A percentile compares a stretch with the other conserved stretches of the same genome.
Conservation (phyloP, 1,139 yeast species). For the Suhomyces terraborum region DNA sequence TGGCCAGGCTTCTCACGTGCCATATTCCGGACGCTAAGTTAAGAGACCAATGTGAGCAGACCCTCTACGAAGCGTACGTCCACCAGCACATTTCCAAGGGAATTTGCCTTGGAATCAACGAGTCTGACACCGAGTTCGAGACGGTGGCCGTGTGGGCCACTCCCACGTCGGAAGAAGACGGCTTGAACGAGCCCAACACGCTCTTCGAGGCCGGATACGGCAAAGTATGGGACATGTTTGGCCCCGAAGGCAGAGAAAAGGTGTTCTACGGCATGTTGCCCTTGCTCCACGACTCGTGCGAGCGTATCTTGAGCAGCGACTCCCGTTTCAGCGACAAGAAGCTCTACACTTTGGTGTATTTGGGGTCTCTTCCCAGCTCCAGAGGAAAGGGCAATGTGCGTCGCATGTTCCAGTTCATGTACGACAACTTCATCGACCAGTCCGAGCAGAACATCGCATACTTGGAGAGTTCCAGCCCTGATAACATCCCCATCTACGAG, state of each 20-base stretch:
- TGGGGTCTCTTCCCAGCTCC: slow-evolving; percentile 59
- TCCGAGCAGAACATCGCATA: slow-evolving; percentile 46
- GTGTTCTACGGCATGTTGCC: slow-evolving; percentile 60
- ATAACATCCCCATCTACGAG: slow-evolving; percentile 59
- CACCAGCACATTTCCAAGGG: slow-evolving; percentile 61
- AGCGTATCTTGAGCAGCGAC: slow-evolving; percentile 37
- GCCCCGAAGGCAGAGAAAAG: slow-evolving; percentile 54
- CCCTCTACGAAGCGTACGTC: slow-evolving; percentile 57
- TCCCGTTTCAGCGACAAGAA: slow-evolving; percentile 41
- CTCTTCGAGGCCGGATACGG: slow-evolving; percentile 61
- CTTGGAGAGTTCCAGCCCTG: slow-evolving; percentile 58
- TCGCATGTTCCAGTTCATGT: slow-evolving; percentile 57
- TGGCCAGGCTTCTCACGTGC: slow-evolving; percentile 49
- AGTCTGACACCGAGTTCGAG: slow-evolving; percentile 51
- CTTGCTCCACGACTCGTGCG: slow-evolving; percentile 53
- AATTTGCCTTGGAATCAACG: slow-evolving; percentile 51
- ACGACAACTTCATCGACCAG: slow-evolving; percentile 51
- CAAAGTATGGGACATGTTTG: slow-evolving; percentile 52
- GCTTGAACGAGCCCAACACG: slow-evolving; percentile 50
- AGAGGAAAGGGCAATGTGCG: slow-evolving; percentile 72
- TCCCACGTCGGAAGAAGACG: slow-evolving; percentile 47
- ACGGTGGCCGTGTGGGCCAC: slow-evolving; percentile 66
- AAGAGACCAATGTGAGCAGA: slow-evolving; percentile 44
- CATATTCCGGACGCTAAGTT: slow-evolving; percentile 43
- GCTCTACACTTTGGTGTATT: slow-evolving; percentile 59